A percentile compares a stretch with the other conserved stretches of the same genome.
Evolutionary conservation across 345 rosid species (phyloP).

Genomic region (Pistacia atlantica): DNA sequence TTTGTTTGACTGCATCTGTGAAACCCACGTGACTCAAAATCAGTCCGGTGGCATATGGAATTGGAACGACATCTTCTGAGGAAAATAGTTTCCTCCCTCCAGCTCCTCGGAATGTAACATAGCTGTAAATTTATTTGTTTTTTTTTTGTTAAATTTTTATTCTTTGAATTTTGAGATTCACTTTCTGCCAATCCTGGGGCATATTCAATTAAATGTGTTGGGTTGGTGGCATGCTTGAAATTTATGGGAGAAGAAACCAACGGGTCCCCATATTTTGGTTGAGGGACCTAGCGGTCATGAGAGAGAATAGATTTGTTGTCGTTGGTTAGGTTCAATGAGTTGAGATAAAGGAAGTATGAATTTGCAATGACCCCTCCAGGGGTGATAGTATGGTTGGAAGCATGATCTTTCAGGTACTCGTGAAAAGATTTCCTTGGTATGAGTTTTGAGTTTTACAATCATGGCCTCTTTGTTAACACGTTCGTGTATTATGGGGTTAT

Average conservation of each 20-base stretch:
- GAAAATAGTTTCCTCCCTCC: background rate
- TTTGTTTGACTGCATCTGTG: background rate
- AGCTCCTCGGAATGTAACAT: slow-evolving; percentile 30
- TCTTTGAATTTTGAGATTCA: slow-evolving; percentile 24
- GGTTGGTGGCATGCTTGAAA: slow-evolving; percentile 18
- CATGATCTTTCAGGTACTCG: background rate
- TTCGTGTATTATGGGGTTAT: too few species aligned
- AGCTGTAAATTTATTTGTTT: slow-evolving; percentile 16
- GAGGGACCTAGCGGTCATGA: slow-evolving; percentile 1
- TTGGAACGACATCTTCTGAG: background rate
- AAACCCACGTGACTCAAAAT: background rate
- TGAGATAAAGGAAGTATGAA: background rate
- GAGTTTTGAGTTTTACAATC: too few species aligned
- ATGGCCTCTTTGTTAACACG: too few species aligned
- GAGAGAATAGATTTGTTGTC: background rate
- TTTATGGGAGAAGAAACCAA: background rate
- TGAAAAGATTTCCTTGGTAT: too few species aligned
- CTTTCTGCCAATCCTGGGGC: background rate
- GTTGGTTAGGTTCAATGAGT: background rate
- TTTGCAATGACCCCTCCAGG: background rate
- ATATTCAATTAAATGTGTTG: slow-evolving; percentile 1
- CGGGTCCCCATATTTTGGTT: slow-evolving; percentile 11
- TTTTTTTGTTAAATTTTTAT: background rate
- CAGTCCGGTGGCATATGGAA: background rate
- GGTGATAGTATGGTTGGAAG: too few species aligned